Evolutionary conservation across 2,329 filamentous ascomycete species (phyloP).

Genomic region (Fusarium verrucosum): DNA sequence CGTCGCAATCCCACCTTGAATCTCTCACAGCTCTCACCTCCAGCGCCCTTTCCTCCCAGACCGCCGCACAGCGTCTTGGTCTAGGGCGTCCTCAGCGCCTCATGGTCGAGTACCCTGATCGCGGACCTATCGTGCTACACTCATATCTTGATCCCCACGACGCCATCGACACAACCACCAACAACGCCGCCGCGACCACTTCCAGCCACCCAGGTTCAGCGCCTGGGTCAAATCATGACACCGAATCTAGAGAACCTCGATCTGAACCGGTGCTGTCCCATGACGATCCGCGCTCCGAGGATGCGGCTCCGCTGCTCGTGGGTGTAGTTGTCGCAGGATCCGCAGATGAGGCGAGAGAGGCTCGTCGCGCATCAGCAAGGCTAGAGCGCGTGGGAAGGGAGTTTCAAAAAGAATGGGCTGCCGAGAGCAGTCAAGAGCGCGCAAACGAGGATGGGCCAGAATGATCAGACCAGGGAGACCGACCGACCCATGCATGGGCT

Average conservation of each 20-base stretch:
- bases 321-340: constrained; percentile 63
- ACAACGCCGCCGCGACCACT: constrained; percentile 15
- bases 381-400: constrained; percentile 64
- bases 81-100: constrained; percentile 65
- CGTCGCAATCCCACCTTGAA: constrained; percentile 54
- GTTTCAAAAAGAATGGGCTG: constrained; percentile 63
- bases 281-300: constrained; percentile 42
- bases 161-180: constrained; percentile 23
- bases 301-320: constrained; percentile 62
- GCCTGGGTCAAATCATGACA: constrained; percentile 26
- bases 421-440: constrained; percentile 42
- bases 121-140: constrained; percentile 55
- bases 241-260: constrained; percentile 22
- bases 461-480: constrained; percentile 25
- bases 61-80: constrained; percentile 61
- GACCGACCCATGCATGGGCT: too few relatives aligned
- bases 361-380: constrained; percentile 60
- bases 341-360: constrained; percentile 59
- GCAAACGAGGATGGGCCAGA: constrained; percentile 40
- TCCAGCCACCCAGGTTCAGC: constrained; percentile 27
- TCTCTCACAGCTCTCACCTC: constrained; percentile 63
- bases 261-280: constrained; percentile 20
- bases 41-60: constrained; percentile 62
- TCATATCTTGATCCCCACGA: constrained; percentile 57
- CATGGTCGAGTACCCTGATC: constrained; percentile 64